These are phyloP conservation scores for Exophiala spinifera DNA, from an alignment of 2,329 filamentous ascomycete genomes.

Conservation along the genomic window DNA sequence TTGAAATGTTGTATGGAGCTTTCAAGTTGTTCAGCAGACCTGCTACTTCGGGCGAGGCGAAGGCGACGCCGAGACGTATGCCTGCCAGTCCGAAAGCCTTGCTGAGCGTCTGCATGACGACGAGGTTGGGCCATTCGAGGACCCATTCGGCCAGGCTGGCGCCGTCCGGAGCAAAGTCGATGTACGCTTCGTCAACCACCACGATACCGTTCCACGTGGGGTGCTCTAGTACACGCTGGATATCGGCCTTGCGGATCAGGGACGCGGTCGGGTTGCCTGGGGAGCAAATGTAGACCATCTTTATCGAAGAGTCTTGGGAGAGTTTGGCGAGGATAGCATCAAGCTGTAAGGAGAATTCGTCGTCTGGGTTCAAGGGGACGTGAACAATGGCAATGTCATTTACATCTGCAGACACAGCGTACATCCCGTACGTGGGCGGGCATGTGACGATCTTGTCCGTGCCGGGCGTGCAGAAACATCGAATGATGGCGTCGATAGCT, in stretches of 20 bases:
- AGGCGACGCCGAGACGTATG: slow-evolving; percentile 84
- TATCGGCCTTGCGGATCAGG: slow-evolving; percentile 70
- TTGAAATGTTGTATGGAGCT: slow-evolving; percentile 93
- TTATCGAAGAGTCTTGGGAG: slow-evolving; percentile 64
- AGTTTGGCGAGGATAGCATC: slow-evolving; percentile 65
- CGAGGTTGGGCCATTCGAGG: slow-evolving; percentile 86
- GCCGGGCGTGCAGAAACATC: slow-evolving; percentile 87
- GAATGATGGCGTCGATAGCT: slow-evolving; percentile 88
- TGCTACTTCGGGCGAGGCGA: slow-evolving; percentile 72
- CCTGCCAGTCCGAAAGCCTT: slow-evolving; percentile 96
- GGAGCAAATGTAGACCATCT: slow-evolving; percentile 88
- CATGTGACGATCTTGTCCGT: slow-evolving; percentile 89
- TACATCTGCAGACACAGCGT: slow-evolving; percentile 86
- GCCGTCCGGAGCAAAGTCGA: slow-evolving; percentile 81
- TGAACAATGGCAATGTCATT: slow-evolving; percentile 87
- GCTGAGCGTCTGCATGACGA: slow-evolving; percentile 97
- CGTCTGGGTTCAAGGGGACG: slow-evolving; percentile 72
- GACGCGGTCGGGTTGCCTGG: slow-evolving; percentile 91
- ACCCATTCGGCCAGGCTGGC: slow-evolving; percentile 89
- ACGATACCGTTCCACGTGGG: slow-evolving; percentile 93
- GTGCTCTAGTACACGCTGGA: slow-evolving; percentile 73
- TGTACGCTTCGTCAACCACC: slow-evolving; percentile 91
- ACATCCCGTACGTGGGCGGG: slow-evolving; percentile 98
- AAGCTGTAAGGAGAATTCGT: slow-evolving; percentile 71
- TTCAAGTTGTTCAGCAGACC: slow-evolving; percentile 84